Percentiles rank a stretch among this genome's conserved stretches.
These are phyloP conservation scores for Periconia macrospinosa DNA, from an alignment of 2,329 filamentous ascomycete species.

Conservation along the genomic window DNA sequence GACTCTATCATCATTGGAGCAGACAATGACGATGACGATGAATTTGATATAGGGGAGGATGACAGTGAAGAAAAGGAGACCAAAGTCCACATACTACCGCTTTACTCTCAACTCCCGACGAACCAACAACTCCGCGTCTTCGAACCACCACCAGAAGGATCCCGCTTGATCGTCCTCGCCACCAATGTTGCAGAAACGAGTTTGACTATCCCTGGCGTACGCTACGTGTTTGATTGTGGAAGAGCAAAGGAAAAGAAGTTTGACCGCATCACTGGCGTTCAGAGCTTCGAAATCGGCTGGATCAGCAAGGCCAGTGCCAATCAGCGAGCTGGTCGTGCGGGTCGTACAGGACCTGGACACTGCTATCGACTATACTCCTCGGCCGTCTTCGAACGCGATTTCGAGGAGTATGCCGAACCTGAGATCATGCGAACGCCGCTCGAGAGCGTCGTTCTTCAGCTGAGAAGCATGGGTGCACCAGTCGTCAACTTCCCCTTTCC, in stretches of 20 bases:
- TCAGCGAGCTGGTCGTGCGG: conserved; percentile 89
- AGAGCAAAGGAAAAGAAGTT: conserved; percentile 90
- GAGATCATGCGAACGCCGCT: conserved; percentile 91
- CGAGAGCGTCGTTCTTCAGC: conserved; percentile 83
- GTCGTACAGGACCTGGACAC: conserved; percentile 92
- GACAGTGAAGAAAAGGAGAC: conserved; percentile 63
- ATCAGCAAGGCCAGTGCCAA: conserved; percentile 96
- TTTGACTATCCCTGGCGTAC: conserved; percentile 91
- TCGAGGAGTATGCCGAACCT: conserved; percentile 81
- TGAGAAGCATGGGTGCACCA: conserved; percentile 92
- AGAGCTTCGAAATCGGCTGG: conserved; percentile 94
- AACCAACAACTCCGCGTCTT: conserved; percentile 91
- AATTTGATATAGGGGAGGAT: conserved; percentile 63
- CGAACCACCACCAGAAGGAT: conserved; percentile 77
- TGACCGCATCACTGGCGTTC: conserved; percentile 84
- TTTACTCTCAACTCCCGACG: conserved; percentile 90
- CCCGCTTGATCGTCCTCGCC: conserved; percentile 82
- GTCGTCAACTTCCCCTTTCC: conserved; percentile 96
- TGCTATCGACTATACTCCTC: conserved; percentile 95
- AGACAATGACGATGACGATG: conserved; percentile 62
- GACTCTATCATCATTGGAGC: conserved; percentile 63
- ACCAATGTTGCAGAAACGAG: conserved; percentile 98
- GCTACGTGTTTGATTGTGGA: conserved; percentile 95
- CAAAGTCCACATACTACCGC: conserved; percentile 84
- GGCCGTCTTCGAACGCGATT: conserved; percentile 88